These are phyloP conservation scores for Primulina tabacum DNA, from an alignment of 257 asterid species.

Conservation along the genomic window DNA sequence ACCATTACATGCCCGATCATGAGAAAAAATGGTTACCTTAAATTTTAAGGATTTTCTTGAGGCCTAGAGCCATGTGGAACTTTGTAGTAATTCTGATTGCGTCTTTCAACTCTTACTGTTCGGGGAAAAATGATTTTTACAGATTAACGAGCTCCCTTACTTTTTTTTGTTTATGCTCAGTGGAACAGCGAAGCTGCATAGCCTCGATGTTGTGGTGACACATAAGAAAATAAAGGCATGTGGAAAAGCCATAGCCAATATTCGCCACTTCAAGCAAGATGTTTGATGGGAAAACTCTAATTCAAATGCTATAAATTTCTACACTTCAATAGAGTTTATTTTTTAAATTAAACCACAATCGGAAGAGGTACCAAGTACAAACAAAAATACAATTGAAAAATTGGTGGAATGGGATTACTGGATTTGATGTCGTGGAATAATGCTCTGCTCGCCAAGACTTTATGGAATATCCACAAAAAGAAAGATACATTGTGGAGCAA, in stretches of 20 bases:
- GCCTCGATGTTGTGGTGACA: neutral
- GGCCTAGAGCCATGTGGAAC: neutral
- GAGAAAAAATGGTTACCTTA: neutral
- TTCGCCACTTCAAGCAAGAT: neutral
- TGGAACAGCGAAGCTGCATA: neutral
- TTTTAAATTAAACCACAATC: neutral
- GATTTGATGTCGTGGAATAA: too few species aligned
- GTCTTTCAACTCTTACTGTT: too few species aligned
- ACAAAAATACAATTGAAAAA: too few species aligned
- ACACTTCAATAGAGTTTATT: neutral
- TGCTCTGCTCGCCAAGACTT: too few species aligned
- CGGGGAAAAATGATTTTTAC: too few species aligned
- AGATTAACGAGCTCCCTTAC: neutral
- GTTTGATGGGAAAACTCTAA: neutral
- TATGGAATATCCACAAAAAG: too few species aligned
- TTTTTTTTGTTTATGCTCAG: neutral
- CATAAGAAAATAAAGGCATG: neutral
- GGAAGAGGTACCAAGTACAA: neutral
- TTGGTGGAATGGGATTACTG: too few species aligned
- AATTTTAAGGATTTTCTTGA: neutral
- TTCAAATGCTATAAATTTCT: neutral
- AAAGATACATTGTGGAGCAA: too few species aligned
- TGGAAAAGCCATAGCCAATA: neutral
- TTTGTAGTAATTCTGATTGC: too few species aligned
- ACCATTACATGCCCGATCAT: neutral